A percentile compares a stretch with the other conserved stretches of the same genome.
phyloP scores from a whole-genome alignment of 179 eudicot species.

The Corrigiola litoralis region DNA sequence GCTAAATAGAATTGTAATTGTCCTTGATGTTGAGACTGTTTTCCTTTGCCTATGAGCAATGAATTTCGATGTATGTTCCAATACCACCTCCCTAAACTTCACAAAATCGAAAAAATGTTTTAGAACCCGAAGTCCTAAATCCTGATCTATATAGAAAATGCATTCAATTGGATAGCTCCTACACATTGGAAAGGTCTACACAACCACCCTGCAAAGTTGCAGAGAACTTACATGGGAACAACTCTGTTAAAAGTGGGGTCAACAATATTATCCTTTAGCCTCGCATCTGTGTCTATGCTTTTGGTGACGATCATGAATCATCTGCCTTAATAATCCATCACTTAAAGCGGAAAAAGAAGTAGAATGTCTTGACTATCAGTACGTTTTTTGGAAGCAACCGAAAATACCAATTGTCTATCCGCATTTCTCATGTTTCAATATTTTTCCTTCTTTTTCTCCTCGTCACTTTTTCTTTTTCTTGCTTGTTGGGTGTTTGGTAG shows the following conservation, averaged over 20 bases:
- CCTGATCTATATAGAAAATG: background rate
- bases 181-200: slow-evolving; percentile 10
- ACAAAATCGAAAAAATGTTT: background rate
- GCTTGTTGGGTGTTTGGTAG: slow-evolving; percentile 5
- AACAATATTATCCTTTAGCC: background rate
- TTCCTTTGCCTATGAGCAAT: too few species aligned
- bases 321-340: slow-evolving; percentile 10
- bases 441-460: background rate
- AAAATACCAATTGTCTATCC: slow-evolving; percentile 11
- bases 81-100: background rate
- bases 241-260: slow-evolving; percentile 11
- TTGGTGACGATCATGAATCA: slow-evolving; percentile 16
- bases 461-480: background rate
- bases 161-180: too few species aligned
- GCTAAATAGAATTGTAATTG: too few species aligned
- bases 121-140: background rate
- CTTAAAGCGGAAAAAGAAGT: slow-evolving; percentile 16
- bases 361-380: slow-evolving; percentile 21
- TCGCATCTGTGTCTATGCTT: slow-evolving; percentile 11
- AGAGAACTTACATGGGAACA: slow-evolving; percentile 6
- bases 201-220: too few species aligned
- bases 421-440: background rate
- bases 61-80: too few species aligned
- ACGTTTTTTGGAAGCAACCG: slow-evolving; percentile 14
- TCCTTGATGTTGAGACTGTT: too few species aligned